Base-by-base conservation (phyloP, 1,139 yeast species). In the Blastobotrys serpentis region DNA sequence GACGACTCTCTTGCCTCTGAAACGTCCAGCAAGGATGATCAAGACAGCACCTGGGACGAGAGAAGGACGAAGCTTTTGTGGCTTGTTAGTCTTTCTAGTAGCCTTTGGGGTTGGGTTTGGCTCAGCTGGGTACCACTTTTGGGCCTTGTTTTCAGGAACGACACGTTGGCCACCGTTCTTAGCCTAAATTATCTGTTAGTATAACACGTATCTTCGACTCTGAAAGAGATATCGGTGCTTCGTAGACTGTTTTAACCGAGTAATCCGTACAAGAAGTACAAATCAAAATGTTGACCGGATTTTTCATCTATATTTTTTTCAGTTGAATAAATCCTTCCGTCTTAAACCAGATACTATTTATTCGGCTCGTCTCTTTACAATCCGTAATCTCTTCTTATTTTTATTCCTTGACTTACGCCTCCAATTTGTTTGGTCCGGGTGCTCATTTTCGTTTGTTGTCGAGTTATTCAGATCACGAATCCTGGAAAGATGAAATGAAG, bases 1-100 rank as follows among this genome's bases (percentile, higher is more conserved):
- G 60, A 92, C 98, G 69, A 92, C 98, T 81, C 99, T 92, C 89
- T 92, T 94, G 75, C 99, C 99, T 80, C 98, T 87, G 96, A 89
- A 92, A 79, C 97, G 90, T 75, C 99, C 98, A 71, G 98, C 98
- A 76, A 94, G 84, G 75, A 92, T 82, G 77, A 92, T 92, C 75
- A 92, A 82, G 67, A 92, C 97, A 71, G 98, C 86, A 76, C 98
- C 98, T 76, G 98, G 98, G 65, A 87, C 95, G 72, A 92, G 82
- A 62, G 98, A 86, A 70, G 95, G 82, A 77, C 98, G 92, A 77
- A 92, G 83, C 79, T 87, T 86, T 77, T 89, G 95, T 73, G 97
- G 95, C 76, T 89, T 89, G 67, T 81, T 80, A 69, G 92, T 75
- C 86, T 90, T 88, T 59, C 73, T 67, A 56, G 65, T 55, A 63